Evolutionary conservation across 768 basidiomycete genomes (phyloP), one percentile per base, ranked within the genome.

Genomic region (Serendipita sp.): DNA sequence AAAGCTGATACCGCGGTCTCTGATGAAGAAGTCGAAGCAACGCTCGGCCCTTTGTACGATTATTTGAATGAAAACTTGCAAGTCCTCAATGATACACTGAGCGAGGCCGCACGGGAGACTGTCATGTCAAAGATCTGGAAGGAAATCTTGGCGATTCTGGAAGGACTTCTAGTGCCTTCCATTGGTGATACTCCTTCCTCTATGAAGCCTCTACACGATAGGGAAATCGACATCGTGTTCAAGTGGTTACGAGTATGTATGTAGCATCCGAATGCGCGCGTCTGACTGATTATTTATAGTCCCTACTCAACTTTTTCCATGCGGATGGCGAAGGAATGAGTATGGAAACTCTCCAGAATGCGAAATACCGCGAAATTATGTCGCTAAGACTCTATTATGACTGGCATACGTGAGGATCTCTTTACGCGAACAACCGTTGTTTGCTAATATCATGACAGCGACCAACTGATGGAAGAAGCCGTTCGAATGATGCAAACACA

Each of bases 171-270:
- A 65, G 85, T 98, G 16, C 96, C 96, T 2, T 89, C 94, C 2
- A 73, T 99, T 62, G 89, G 87, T 3, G 90, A 95, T 64, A 74
- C 81, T 17, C 77, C 85, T 9, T 91, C 91, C 45, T 88, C 92
- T 61, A 86, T 98, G 90, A 87, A 89, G 67, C 86, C 93, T 1
- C 72, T 99, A 70, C 85, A 80, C 28, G 96, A 98, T 69, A 94
- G 95, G 74, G 96, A 97, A 74, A 88, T 98, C 41, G 96, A 98
- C 71, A 86, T 97, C 64, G 95, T 94, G n/a, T 91, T 97, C 76
- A 95, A 93, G 71, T 97, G 96, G 91, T 72, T 98, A 61, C 94
- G 93, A 83, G 93, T 89, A 63, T 17, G 73, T 68, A n/a, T 65
- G 41, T 16, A 4, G 3, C n/a, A 14, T 7, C 44, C 28, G 42